phyloP scores from a whole-genome alignment of 192 early-diverging fungal species.

The Powellomyces hirtus region DNA sequence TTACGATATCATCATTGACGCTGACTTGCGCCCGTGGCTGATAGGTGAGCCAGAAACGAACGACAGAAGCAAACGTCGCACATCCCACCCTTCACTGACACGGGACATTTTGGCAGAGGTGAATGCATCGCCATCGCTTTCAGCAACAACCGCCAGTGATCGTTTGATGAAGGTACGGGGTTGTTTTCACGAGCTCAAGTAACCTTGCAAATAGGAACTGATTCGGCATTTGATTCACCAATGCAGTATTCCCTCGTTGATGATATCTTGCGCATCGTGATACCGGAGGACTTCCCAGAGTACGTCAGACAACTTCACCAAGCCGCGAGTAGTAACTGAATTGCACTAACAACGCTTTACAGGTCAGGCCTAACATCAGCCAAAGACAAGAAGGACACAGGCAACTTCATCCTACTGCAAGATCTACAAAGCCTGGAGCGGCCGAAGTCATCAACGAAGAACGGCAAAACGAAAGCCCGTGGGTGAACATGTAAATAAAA shows the following conservation, averaged over 20 bases:
- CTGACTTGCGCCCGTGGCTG: constrained; percentile 53
- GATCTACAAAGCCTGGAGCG: constrained; percentile 7
- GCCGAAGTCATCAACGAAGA: constrained; percentile 4
- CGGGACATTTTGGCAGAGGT: too few relatives aligned
- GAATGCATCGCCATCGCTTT: constrained; percentile 51
- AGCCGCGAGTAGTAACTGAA: background rate
- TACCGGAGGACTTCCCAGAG: constrained; percentile 57
- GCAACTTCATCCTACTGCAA: constrained; percentile 27
- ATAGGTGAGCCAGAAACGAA: too few relatives aligned
- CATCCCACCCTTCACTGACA: too few relatives aligned
- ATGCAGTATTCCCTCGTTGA: constrained; percentile 50
- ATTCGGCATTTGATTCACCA: background rate
- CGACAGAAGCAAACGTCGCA: too few relatives aligned
- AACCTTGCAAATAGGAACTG: background rate
- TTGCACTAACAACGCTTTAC: background rate
- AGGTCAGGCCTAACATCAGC: constrained; percentile 3
- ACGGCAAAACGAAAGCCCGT: background rate
- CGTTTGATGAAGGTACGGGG: constrained; percentile 48
- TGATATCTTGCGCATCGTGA: constrained; percentile 54
- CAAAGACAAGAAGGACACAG: constrained; percentile 16
- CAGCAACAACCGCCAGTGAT: constrained; percentile 51
- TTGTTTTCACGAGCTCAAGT: background rate
- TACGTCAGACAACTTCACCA: constrained; percentile 16
- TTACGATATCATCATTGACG: constrained; percentile 57
- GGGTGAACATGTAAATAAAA: background rate